Conservation (phyloP, 2,329 filamentous ascomycete genomes). For the Ophiocordyceps unilateralis region DNA sequence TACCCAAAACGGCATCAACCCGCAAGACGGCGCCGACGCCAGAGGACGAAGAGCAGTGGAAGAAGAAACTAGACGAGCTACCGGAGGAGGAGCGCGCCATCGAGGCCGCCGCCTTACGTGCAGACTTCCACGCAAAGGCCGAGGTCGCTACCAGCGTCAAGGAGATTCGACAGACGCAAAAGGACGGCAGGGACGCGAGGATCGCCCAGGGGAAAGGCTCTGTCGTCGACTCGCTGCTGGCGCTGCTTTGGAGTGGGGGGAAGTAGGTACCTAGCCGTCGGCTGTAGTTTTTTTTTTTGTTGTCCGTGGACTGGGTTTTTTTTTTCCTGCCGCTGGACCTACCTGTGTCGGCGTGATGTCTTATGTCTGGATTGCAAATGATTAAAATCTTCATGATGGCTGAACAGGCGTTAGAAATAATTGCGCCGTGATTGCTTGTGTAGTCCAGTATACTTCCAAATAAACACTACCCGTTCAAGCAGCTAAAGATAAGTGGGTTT, state of each 20-base stretch:
- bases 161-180: conserved; percentile 36
- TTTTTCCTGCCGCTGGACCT: too few species aligned
- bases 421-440: too few species aligned
- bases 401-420: too few species aligned
- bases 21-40: conserved; percentile 14
- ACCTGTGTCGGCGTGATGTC: too few species aligned
- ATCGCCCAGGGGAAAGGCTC: conserved; percentile 15
- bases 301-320: too few species aligned
- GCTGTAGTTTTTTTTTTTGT: too few species aligned
- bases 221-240: conserved; percentile 12
- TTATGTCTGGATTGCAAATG: too few species aligned
- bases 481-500: conserved; percentile 12
- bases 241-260: conserved; percentile 12
- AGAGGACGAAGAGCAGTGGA: conserved; percentile 32
- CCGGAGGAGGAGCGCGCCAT: conserved; percentile 38
- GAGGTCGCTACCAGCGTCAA: conserved; percentile 40
- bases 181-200: conserved; percentile 34
- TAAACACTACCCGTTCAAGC: too few species aligned
- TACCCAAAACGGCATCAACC: conserved; percentile 20
- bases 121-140: conserved; percentile 42
- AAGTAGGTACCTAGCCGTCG: conserved; percentile 7
- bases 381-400: too few species aligned
- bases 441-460: too few species aligned
- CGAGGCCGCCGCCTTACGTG: conserved; percentile 46
- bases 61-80: conserved; percentile 38